Evolutionary conservation across 768 basidiomycete species (phyloP).

Genomic region (Suillus subalutaceus): DNA sequence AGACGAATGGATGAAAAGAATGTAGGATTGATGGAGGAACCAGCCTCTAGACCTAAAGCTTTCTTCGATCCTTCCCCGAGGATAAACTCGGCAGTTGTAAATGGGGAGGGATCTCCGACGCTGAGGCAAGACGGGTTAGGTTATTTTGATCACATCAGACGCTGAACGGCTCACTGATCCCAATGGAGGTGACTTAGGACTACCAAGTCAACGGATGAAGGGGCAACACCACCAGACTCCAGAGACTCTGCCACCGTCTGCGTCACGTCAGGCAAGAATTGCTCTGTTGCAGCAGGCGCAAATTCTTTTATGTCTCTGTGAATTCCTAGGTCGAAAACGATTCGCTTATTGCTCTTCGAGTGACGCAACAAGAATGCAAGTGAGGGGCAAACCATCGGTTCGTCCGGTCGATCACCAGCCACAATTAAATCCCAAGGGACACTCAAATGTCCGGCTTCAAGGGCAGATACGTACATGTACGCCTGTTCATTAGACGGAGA

Average conservation of each 20-base stretch:
- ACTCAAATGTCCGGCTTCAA: conserved; percentile 51
- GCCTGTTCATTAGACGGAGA: conserved; percentile 45
- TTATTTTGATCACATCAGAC: conserved; percentile 44
- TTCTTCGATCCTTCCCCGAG: conserved; percentile 40
- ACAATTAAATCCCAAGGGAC: conserved; percentile 42
- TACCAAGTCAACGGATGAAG: conserved; percentile 44
- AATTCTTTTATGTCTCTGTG: conserved; percentile 49
- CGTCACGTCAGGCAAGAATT: conserved; percentile 30
- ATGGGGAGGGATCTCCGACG: conserved; percentile 46
- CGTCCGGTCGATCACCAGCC: conserved; percentile 35
- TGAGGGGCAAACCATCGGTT: conserved; percentile 40
- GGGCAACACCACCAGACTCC: conserved; percentile 44
- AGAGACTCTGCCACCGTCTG: conserved; percentile 41
- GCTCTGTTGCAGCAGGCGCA: conserved; percentile 31
- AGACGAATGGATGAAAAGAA: no score
- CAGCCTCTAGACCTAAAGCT: conserved; percentile 11
- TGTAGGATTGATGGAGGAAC: no score
- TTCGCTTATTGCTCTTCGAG: conserved; percentile 39
- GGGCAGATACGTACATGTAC: conserved; percentile 55
- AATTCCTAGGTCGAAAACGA: conserved; percentile 61
- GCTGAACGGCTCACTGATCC: conserved; percentile 44
- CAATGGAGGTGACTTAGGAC: conserved; percentile 56
- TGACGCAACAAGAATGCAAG: conserved; percentile 57
- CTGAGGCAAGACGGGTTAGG: conserved; percentile 43
- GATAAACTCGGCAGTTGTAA: conserved; percentile 46